Percentiles rank a stretch among this genome's conserved stretches.
Evolutionary conservation across 331 rosid species (phyloP).

Genomic region (Dryas integrifolia): DNA sequence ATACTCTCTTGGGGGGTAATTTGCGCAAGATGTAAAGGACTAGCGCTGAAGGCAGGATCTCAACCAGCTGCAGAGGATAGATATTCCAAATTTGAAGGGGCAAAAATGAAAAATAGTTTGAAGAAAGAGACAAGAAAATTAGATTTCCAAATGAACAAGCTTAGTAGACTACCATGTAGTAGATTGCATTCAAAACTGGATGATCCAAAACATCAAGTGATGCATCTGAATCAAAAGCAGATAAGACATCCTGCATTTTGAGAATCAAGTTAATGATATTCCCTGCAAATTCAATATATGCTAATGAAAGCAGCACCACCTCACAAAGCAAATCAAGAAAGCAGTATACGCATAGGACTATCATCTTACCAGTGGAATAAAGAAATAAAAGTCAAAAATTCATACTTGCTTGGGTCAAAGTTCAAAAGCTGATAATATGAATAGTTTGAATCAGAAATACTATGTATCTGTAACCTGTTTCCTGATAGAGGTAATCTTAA

Average conservation of each 20-base stretch:
- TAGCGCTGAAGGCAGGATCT: slow-evolving; percentile 91
- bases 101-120: background rate
- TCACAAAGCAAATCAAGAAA: background rate
- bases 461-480: slow-evolving; percentile 1
- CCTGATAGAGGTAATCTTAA: background rate
- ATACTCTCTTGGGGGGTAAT: slow-evolving; percentile 90
- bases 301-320: slow-evolving; percentile 5
- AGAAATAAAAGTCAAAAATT: background rate
- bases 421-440: background rate
- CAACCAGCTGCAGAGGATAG: slow-evolving; percentile 62
- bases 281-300: slow-evolving; percentile 5
- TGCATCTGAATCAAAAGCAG: slow-evolving; percentile 71
- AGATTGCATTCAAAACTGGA: slow-evolving; percentile 74
- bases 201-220: slow-evolving; percentile 84
- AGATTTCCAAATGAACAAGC: background rate
- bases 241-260: slow-evolving; percentile 61
- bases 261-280: slow-evolving; percentile 6
- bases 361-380: background rate
- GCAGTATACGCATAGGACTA: background rate
- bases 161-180: slow-evolving; percentile 67
- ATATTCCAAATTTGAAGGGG: background rate
- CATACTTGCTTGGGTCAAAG: background rate
- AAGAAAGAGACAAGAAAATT: background rate
- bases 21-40: slow-evolving; percentile 89
- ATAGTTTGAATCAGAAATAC: background rate